Percentiles rank a stretch among this genome's conserved stretches.
Conservation (phyloP, 2,329 filamentous ascomycete genomes). For the Cladosporium sp. region DNA sequence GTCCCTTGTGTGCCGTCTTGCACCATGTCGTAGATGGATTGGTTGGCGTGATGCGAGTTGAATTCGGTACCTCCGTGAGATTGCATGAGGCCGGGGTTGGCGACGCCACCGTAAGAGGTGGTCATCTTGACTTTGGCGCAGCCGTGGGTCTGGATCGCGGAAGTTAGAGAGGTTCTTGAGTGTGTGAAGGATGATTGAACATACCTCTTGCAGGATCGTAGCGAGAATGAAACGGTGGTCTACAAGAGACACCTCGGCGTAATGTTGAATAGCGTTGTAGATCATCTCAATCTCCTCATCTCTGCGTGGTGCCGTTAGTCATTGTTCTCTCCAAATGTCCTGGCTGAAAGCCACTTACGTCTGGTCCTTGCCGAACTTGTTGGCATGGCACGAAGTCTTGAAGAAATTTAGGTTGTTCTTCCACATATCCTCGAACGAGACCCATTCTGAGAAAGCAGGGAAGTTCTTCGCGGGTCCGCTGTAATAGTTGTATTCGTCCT, state of each 20-base stretch:
- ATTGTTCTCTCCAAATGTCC: background rate
- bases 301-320: constrained; percentile 21
- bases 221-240: constrained; percentile 46
- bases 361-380: constrained; percentile 33
- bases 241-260: constrained; percentile 38
- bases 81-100: constrained; percentile 52
- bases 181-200: background rate
- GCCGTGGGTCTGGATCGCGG: constrained; percentile 36
- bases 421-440: constrained; percentile 37
- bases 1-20: constrained; percentile 48
- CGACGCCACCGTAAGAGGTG: constrained; percentile 40
- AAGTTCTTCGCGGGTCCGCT: constrained; percentile 27
- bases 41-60: constrained; percentile 36
- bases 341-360: background rate
- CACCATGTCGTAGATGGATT: constrained; percentile 42
- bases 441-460: constrained; percentile 25
- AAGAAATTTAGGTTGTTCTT: constrained; percentile 35
- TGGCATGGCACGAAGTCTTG: constrained; percentile 36
- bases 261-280: constrained; percentile 39
- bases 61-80: constrained; percentile 40
- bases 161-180: background rate
- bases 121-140: constrained; percentile 45
- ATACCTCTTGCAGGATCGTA: constrained; percentile 46
- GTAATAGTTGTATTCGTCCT: constrained; percentile 36
- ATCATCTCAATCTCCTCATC: constrained; percentile 41